phyloP scores from a whole-genome alignment of 106 monocot genomes.

The Dioscorea dumetorum region DNA sequence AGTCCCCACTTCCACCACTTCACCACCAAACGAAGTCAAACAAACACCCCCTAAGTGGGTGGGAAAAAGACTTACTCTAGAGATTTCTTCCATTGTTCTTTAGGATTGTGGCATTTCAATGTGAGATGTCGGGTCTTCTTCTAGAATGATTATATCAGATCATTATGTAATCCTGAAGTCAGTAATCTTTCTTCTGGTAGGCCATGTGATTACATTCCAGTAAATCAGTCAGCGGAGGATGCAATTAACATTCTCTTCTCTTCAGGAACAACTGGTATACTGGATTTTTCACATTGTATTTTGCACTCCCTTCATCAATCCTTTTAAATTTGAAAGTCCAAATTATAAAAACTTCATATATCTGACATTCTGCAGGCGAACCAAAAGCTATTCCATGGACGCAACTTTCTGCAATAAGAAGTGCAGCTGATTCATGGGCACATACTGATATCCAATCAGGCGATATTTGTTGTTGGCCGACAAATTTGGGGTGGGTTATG shows the following conservation, averaged over 20 bases:
- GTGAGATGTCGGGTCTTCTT: too few relatives aligned
- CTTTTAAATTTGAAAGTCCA: neutral
- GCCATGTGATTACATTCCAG: constrained; percentile 40
- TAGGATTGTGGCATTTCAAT: too few relatives aligned
- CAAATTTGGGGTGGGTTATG: constrained; percentile 93
- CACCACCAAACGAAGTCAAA: too few relatives aligned
- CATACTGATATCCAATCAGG: constrained; percentile 52
- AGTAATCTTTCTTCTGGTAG: constrained; percentile 22
- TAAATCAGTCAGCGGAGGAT: constrained; percentile 51
- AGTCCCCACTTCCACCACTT: too few relatives aligned
- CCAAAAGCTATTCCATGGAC: constrained; percentile 98
- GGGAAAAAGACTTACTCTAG: too few relatives aligned
- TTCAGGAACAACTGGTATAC: constrained; percentile 87
- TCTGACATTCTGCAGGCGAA: constrained; percentile 43
- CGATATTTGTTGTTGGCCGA: constrained; percentile 88
- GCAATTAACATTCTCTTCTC: constrained; percentile 86
- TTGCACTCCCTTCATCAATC: neutral
- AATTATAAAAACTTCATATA: neutral
- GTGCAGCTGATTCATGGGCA: constrained; percentile 85
- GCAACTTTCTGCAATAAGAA: constrained; percentile 78
- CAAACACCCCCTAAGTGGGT: too few relatives aligned
- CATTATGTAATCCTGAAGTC: too few relatives aligned
- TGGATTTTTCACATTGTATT: constrained; percentile 1
- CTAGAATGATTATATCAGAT: too few relatives aligned
- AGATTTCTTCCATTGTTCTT: too few relatives aligned